These are phyloP conservation scores for Crithidia sp. DNA, from an alignment of 208 protist genomes.

Conservation along the genomic window DNA sequence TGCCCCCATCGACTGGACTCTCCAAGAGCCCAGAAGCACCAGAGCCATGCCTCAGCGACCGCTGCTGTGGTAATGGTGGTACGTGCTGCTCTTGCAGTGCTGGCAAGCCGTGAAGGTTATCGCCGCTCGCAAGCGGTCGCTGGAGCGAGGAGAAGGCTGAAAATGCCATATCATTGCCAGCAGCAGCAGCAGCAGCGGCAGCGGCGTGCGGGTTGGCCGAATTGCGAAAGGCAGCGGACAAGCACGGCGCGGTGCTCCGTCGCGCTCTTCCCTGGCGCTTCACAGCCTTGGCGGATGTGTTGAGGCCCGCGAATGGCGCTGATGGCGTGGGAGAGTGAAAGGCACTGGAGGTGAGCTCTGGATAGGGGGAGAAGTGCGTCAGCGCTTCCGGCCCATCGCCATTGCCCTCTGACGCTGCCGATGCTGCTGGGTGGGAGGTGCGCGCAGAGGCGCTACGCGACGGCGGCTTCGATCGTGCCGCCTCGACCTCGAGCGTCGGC, in stretches of 20 bases:
- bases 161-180: not conserved
- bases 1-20: not conserved
- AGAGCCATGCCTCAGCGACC: too few relatives aligned
- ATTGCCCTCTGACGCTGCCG: not conserved
- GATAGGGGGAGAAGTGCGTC: constrained; percentile 13
- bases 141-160: not conserved
- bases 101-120: too few relatives aligned
- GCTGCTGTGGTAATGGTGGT: too few relatives aligned
- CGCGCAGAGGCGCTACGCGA: not conserved
- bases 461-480: not conserved
- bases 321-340: not conserved
- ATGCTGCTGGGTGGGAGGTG: not conserved
- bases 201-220: not conserved
- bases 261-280: not conserved
- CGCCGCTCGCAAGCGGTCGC: not conserved
- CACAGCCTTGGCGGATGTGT: not conserved
- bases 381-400: constrained; percentile 5
- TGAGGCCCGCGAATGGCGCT: not conserved
- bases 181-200: not conserved
- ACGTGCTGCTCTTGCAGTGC: too few relatives aligned
- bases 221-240: constrained; percentile 5
- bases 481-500: not conserved
- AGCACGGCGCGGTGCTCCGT: constrained; percentile 3
- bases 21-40: too few relatives aligned
- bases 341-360: not conserved